Conservation (phyloP, 2,329 filamentous ascomycete genomes). For the Colletotrichum sp. region DNA sequence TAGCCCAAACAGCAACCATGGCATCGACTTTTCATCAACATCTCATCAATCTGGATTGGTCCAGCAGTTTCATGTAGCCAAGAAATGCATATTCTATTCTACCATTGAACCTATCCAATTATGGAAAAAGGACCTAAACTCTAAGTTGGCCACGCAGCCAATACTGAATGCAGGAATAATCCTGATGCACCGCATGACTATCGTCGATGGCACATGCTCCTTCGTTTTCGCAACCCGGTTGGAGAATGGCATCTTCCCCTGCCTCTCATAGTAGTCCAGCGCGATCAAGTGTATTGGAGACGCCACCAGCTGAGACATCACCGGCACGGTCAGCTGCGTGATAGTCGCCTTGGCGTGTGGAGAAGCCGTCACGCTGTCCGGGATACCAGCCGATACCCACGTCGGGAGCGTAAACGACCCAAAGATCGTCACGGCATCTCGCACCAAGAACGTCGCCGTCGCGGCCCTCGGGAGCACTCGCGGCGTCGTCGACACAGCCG, state of each 20-base stretch:
- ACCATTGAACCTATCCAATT: background rate
- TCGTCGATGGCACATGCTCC: slow-evolving; percentile 29
- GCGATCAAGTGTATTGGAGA: slow-evolving; percentile 35
- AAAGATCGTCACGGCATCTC: slow-evolving; percentile 36
- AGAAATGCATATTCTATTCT: background rate
- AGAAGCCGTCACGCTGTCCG: slow-evolving; percentile 27
- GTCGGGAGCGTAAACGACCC: slow-evolving; percentile 35
- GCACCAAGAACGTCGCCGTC: slow-evolving; percentile 29
- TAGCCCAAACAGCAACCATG: background rate
- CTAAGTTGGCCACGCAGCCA: slow-evolving; percentile 31
- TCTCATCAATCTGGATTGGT: background rate
- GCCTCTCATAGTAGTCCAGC: slow-evolving; percentile 22
- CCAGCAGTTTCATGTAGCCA: background rate
- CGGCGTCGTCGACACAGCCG: slow-evolving; percentile 1
- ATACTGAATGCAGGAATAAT: slow-evolving; percentile 37
- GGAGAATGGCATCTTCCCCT: slow-evolving; percentile 20
- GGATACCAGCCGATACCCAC: slow-evolving; percentile 28
- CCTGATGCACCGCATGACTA: slow-evolving; percentile 30
- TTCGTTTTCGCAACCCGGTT: slow-evolving; percentile 26
- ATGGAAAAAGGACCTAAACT: background rate
- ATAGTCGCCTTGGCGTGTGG: slow-evolving; percentile 30
- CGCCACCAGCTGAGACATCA: slow-evolving; percentile 33
- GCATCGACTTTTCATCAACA: background rate
- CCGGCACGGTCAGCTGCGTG: slow-evolving; percentile 32
- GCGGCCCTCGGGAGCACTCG: slow-evolving; percentile 26